Conservation (phyloP, 2,329 filamentous ascomycete species). For the Xylariaceae sp. region DNA sequence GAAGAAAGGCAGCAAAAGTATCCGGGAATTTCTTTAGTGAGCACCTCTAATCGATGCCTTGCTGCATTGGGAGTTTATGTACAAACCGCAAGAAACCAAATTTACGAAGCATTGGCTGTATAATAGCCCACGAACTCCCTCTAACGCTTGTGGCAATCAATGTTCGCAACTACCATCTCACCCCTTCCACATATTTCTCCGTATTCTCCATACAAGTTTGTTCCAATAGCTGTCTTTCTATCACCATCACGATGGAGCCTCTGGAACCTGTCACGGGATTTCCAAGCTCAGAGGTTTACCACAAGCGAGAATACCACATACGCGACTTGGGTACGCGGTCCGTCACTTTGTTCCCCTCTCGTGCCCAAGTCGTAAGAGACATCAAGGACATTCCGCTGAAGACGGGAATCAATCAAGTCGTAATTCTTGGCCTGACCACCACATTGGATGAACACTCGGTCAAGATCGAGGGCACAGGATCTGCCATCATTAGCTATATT, state of each 20-base stretch:
- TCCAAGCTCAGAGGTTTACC: background rate
- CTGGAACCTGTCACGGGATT: background rate
- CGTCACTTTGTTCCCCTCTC: conserved; percentile 64
- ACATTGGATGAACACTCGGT: conserved; percentile 58
- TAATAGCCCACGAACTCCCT: no score
- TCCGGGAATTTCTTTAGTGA: no score
- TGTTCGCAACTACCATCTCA: no score
- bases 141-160: no score
- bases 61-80: no score
- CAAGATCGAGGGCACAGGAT: conserved; percentile 61
- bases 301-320: conserved; percentile 51
- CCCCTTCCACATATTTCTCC: no score
- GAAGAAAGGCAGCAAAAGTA: no score
- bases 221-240: background rate
- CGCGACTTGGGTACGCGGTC: conserved; percentile 60
- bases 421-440: conserved; percentile 56
- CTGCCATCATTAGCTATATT: conserved; percentile 64
- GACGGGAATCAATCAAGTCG: conserved; percentile 60
- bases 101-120: no score
- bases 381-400: conserved; percentile 57
- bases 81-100: no score
- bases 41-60: no score
- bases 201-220: background rate
- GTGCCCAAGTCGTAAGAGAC: conserved; percentile 63
- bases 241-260: background rate